Conservation (phyloP, 2,329 filamentous ascomycete genomes). For the Epichloe aotearoae region DNA sequence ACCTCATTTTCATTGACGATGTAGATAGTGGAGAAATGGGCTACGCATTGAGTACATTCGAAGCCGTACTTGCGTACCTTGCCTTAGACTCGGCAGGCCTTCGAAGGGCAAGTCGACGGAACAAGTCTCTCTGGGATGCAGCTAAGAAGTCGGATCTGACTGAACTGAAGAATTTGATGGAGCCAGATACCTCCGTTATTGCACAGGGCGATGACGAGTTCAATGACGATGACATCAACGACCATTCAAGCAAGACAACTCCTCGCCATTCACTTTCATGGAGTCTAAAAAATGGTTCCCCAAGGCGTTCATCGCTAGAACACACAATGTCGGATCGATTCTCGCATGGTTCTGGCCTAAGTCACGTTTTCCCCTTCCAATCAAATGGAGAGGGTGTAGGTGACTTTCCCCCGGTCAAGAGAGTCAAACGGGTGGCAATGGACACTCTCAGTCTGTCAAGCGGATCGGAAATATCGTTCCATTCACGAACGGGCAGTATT, state of each 20-base stretch:
- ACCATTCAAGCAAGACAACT: conserved; percentile 32
- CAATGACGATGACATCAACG: conserved; percentile 31
- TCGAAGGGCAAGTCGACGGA: conserved; percentile 72
- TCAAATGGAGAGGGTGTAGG: conserved; percentile 30
- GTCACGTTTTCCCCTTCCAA: conserved; percentile 89
- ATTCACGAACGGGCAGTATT: conserved; percentile 67
- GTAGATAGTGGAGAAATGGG: conserved; percentile 93
- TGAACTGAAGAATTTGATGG: conserved; percentile 65
- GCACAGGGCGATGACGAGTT: conserved; percentile 31
- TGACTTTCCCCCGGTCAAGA: conserved; percentile 29
- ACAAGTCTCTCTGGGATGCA: conserved; percentile 79
- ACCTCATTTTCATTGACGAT: conserved; percentile 96
- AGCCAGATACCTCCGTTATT: conserved; percentile 46
- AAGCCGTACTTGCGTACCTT: conserved; percentile 84
- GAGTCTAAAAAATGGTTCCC: conserved; percentile 32
- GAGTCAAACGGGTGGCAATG: conserved; percentile 73
- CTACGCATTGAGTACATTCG: conserved; percentile 90
- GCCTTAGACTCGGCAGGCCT: conserved; percentile 69
- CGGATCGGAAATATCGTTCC: conserved; percentile 70
- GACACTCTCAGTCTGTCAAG: conserved; percentile 80
- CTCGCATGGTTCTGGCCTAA: conserved; percentile 46
- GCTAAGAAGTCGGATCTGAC: conserved; percentile 63
- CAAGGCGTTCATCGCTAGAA: conserved; percentile 28
- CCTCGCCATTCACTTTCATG: conserved; percentile 34
- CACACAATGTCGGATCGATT: conserved; percentile 35